Base-by-base conservation (phyloP, 768 basidiomycete species). In the Rhodotorula babjevae region DNA sequence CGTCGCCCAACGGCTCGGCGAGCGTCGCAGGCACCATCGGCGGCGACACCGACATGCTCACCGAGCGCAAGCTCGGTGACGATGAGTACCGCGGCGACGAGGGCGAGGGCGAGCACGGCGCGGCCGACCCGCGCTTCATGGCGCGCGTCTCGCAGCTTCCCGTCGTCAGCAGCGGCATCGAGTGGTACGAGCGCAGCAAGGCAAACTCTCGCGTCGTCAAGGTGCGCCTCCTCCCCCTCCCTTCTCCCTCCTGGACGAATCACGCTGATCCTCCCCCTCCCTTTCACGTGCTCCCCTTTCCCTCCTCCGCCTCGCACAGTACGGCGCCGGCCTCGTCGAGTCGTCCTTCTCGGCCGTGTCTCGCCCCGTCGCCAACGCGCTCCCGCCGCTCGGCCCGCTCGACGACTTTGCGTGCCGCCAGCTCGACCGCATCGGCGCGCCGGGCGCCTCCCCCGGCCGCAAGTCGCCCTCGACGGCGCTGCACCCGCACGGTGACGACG, bases 381-480 rank as follows among this genome's bases (percentile, higher is more conserved):
- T 65, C 7, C 71, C 31, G 25, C 42, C 90, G 27, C 77, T 73
- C 60, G 42, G 60, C 23, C 73, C 76, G 85, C 82, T 93, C 23
- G 92, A 93, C 73, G 91, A 91, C 71, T 93, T 93, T 80, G 92
- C 92, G 4, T 91, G 90, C 79, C 85, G 91, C 69, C 91, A 93
- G 79, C 84, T 94, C 53, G 91, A 93, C 81, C 85, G 87, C 80
- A 90, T 93, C 61, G 60, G 65, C 36, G 65, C 63, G 3, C 29
- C 66, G 12, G 46, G 50, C 14, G 57, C 69, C 2, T 64, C 56
- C 6, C 44, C 63, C 9, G 42, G 50, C 27, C 47, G 60, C 49
- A 53, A 55, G 27, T 42, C 31, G 23, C 64, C 64, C 6, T 12
- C n/a, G 53, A 29, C 16, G n/a, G 40, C 53, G n/a, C 36, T 29